Base-by-base conservation (phyloP, 805 yeast genomes). In the Blastobotrys terrestris region DNA sequence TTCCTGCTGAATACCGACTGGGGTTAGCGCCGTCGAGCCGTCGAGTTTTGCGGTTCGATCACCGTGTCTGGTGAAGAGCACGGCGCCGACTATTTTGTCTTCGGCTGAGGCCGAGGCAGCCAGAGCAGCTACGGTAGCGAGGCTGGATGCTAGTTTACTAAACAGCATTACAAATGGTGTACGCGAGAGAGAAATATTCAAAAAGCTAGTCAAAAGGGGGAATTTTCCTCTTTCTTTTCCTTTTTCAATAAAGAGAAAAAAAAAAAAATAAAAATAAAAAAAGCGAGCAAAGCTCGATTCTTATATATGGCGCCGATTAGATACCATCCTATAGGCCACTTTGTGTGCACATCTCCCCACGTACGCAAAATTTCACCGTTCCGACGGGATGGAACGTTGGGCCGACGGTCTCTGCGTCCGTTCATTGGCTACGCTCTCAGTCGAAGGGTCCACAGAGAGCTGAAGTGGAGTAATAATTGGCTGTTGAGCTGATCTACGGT, bases 21-120 rank as follows among this genome's bases (percentile, higher is more conserved):
- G 73, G 22, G 78, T 73, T 49, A 76, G 62, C 48, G 68, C 63
- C 21, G 21, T n/a, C n/a, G n/a, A n/a, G n/a, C n/a, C 61, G 4
- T 77, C 72, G 14, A 79, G 80, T 55, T 77, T 76, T 39, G 72
- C 65, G 46, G 73, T 68, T 56, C 80, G 69, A 59, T 77, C 80
- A 51, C 77, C 77, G 61, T 76, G 80, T 56, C 80, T 69, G 40
- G 76, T 76, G 56, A 74, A 74, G 58, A 76, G 72, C 53, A 72
- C 72, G 2, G 78, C 64, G 14, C 79, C 80, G 13, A 73, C 67
- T 19, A 63, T 52, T 11, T 7, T 50, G 18, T 53, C 42, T 11
- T 55, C 57, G 40, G 56, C 58, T 8, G 52, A 31, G 31, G 44
- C 60, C n/a, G 52, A 48, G 21, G 46, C 50, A 15, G 53, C 43